Percentiles rank a stretch among this genome's conserved stretches.
Conservation (phyloP, 192 early-diverging fungal genomes). For the Coemansia sp. region DNA sequence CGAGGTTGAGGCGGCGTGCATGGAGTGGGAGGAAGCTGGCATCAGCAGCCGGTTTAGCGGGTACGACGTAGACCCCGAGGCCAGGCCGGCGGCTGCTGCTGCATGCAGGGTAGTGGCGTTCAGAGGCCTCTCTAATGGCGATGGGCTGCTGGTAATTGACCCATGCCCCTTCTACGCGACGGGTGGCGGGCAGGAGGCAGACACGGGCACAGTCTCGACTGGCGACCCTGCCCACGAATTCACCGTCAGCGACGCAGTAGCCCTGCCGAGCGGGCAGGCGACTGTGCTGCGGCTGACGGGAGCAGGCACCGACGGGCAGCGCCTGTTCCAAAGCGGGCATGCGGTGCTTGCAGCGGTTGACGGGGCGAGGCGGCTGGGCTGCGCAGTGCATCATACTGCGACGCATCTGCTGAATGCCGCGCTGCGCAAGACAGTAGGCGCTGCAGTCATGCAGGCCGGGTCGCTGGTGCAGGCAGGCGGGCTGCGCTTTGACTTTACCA, state of each 20-base stretch:
- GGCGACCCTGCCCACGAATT: constrained; percentile 76
- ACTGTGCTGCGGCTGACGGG: constrained; percentile 87
- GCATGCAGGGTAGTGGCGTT: constrained; percentile 43
- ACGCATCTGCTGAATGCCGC: constrained; percentile 97
- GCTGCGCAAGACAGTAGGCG: constrained; percentile 77
- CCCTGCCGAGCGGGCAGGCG: constrained; percentile 68
- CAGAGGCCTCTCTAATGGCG: constrained; percentile 51
- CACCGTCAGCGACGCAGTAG: constrained; percentile 65
- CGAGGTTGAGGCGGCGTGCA: constrained; percentile 81
- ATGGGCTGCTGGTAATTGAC: constrained; percentile 76
- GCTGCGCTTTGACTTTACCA: constrained; percentile 94
- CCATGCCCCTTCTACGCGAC: constrained; percentile 96
- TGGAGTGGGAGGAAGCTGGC: constrained; percentile 77
- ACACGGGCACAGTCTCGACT: constrained; percentile 79
- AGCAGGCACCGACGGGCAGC: constrained; percentile 77
- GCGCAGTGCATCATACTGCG: constrained; percentile 95
- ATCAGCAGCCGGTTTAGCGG: constrained; percentile 81
- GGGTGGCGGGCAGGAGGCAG: constrained; percentile 93
- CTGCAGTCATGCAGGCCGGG: constrained; percentile 86
- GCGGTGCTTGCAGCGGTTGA: constrained; percentile 75
- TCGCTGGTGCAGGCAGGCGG: constrained; percentile 90
- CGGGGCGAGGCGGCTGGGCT: constrained; percentile 80
- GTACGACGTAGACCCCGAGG: constrained; percentile 71
- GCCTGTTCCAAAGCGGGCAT: constrained; percentile 65
- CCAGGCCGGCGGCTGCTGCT: constrained; percentile 64